A percentile compares a stretch with the other conserved stretches of the same genome.
Evolutionary conservation across 1,284 basidiomycete genomes (phyloP).

Genomic region (Vanrija humicola): DNA sequence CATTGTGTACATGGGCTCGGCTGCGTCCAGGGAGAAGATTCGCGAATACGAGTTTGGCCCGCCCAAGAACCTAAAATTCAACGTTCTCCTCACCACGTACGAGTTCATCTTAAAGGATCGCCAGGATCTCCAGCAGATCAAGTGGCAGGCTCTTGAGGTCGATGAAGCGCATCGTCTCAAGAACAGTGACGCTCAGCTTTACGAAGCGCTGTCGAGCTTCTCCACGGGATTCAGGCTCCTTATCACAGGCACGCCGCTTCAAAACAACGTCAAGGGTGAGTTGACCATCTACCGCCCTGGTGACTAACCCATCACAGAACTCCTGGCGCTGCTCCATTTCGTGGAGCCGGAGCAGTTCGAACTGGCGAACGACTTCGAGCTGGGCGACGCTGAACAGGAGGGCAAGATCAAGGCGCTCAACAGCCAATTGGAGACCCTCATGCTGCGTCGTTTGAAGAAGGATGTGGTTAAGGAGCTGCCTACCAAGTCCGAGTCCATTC

Average conservation of each 20-base stretch:
- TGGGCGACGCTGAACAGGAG: conserved; percentile 89
- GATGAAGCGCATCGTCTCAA: conserved; percentile 99
- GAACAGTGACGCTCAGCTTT: conserved; percentile 95
- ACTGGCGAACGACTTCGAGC: conserved; percentile 91
- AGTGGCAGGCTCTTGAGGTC: conserved; percentile 94
- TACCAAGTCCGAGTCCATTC: conserved; percentile 95
- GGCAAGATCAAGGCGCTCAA: conserved; percentile 92
- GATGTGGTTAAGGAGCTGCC: conserved; percentile 97
- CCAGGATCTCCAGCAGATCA: conserved; percentile 84
- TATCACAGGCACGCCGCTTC: conserved; percentile 96
- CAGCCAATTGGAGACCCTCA: conserved; percentile 85
- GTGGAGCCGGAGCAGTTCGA: conserved; percentile 91
- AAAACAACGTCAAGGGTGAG: conserved; percentile 97
- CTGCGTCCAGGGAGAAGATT: conserved; percentile 82
- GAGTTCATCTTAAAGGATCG: conserved; percentile 91
- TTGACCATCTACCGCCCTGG: background rate
- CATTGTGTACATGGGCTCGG: conserved; percentile 93
- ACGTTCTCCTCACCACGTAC: conserved; percentile 95
- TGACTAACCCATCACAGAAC: conserved; percentile 56
- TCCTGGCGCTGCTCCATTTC: conserved; percentile 97
- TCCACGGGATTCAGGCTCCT: conserved; percentile 85
- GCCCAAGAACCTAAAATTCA: conserved; percentile 80
- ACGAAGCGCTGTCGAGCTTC: conserved; percentile 89
- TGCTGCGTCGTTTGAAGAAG: conserved; percentile 91
- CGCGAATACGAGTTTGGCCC: conserved; percentile 88